Evolutionary conservation across 75 land plant genomes (phyloP), one percentile per base, ranked within the genome.

Genomic region (Pinus albicaulis): DNA sequence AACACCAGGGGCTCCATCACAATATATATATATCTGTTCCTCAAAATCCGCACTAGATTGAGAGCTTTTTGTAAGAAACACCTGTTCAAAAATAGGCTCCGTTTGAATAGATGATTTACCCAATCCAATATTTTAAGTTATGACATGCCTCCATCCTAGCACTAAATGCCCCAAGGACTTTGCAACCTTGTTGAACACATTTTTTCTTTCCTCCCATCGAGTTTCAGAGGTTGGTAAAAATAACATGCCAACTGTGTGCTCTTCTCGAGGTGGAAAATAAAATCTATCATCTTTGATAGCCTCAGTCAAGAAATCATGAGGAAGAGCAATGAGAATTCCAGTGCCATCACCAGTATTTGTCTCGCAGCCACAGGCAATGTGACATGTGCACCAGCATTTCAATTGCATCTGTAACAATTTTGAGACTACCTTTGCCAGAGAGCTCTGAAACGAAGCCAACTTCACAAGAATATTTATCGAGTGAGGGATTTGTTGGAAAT

Each of bases 391-490:
- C 85, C 74, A 98, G 83, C 99, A 98, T 98, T 78, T 91, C 92
- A 28, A 98, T 2, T 8, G 98, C 95, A 88, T 98, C 99, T 10
- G 82, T 72, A 14, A 96, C 92, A 64, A 94, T 98, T 79, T 95
- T 83, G 16, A 94, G 91, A 71, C 84, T 92, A 23, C 83, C 84
- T 24, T 87, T 82, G 5, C 90, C 93, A 52, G 99, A 98, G 23
- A 98, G 89, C 76, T 98, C 99, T 3, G 98, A 98, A 15, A 98
- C 91, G 69, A 98, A 98, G 28, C 99, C 99, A 38, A 98, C 99
- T 7, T 98, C 99, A 55, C 99, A 95, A 7, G 99, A 85, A 73
- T 98, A 98, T 80, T 91, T 95, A 82, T 98, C 99, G 5, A 91
- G 80, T 5, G 90, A 59, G 1, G 99, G 94, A 76, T 98, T 91